Conservation (phyloP, 495 filamentous ascomycete genomes). For the Neurospora pannonica region DNA sequence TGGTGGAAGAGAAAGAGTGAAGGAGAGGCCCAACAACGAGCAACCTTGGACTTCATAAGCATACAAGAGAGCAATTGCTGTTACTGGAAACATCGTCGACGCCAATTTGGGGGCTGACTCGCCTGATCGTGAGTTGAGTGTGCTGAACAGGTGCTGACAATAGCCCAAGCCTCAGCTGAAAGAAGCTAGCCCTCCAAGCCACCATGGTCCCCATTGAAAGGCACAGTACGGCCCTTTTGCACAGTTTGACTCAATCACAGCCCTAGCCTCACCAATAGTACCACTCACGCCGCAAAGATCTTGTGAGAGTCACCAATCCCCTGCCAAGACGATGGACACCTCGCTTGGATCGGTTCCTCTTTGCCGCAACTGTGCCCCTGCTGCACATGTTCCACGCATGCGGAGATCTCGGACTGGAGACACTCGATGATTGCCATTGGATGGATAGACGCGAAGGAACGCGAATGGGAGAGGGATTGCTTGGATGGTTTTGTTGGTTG, state of each 20-base stretch:
- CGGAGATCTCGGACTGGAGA: background rate
- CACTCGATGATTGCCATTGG: background rate
- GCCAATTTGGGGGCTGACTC: background rate
- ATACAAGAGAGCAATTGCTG: too few species aligned
- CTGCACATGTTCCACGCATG: background rate
- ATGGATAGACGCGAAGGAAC: background rate
- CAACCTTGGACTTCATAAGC: too few species aligned
- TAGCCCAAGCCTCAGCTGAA: background rate
- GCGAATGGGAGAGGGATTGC: background rate
- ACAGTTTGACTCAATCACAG: too few species aligned
- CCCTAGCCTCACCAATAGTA: background rate
- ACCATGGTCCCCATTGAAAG: background rate
- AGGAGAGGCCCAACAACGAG: too few species aligned
- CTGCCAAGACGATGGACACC: background rate
- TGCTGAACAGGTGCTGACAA: background rate
- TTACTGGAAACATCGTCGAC: too few species aligned
- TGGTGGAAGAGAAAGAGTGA: too few species aligned
- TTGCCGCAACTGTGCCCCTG: background rate
- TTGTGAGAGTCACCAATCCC: background rate
- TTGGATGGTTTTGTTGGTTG: background rate
- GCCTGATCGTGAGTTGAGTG: background rate
- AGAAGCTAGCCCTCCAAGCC: background rate
- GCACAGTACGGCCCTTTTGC: background rate
- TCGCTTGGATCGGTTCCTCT: background rate
- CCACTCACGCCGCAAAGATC: background rate